Percentiles rank a stretch among this genome's conserved stretches.
Evolutionary conservation across 768 basidiomycete genomes (phyloP).

Genomic region (Hemileccinum rubropunctum): DNA sequence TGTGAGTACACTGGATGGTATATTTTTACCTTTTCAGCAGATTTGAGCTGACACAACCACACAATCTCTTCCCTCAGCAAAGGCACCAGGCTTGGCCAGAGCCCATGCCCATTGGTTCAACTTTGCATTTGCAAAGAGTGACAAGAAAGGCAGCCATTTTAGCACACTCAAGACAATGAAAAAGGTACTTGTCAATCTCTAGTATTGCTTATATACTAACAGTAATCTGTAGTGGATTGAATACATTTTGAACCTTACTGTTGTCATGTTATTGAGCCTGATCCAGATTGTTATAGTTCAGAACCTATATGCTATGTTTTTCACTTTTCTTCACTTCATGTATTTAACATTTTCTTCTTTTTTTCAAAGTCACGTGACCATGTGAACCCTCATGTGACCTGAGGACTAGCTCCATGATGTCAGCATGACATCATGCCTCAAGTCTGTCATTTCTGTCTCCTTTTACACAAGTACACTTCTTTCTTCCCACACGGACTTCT

Average conservation of each 20-base stretch:
- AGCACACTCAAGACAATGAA: conserved; percentile 30
- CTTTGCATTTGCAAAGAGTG: conserved; percentile 20
- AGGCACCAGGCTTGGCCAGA: conserved; percentile 8
- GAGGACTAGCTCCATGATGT: too few relatives aligned
- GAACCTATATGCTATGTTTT: too few relatives aligned
- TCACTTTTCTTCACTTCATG: too few relatives aligned
- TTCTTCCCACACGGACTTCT: too few relatives aligned
- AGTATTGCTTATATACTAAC: not conserved
- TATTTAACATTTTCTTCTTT: too few relatives aligned
- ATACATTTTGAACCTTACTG: conserved; percentile 15
- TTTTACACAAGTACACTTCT: too few relatives aligned
- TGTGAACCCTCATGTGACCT: too few relatives aligned
- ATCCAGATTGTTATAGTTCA: too few relatives aligned
- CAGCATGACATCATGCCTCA: too few relatives aligned
- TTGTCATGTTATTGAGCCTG: conserved; percentile 3
- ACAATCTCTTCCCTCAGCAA: conserved; percentile 13
- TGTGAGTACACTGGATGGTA: conserved; percentile 20
- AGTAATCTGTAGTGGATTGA: conserved; percentile 9
- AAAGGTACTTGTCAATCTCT: conserved; percentile 3
- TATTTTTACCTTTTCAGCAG: conserved; percentile 32
- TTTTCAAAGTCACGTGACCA: too few relatives aligned
- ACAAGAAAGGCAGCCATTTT: conserved; percentile 16
- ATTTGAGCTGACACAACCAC: conserved; percentile 23
- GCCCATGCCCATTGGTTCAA: conserved; percentile 17
- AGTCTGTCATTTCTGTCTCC: too few relatives aligned